Percentiles rank a stretch among this genome's conserved stretches.
These are phyloP conservation scores for Sugiyamaella americana DNA, from an alignment of 805 yeast species.

Conservation along the genomic window DNA sequence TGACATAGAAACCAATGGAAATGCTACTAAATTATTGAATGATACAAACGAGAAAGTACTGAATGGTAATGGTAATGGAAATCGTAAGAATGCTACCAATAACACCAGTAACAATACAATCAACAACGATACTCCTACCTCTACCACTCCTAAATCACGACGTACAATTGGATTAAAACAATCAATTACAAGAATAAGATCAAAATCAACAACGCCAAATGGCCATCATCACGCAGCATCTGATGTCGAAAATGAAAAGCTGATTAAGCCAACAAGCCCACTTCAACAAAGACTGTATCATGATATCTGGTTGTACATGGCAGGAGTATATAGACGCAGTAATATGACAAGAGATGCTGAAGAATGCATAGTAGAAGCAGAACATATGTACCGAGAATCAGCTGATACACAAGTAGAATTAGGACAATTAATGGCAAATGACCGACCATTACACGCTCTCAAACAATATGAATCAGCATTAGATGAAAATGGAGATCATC, in stretches of 20 bases:
- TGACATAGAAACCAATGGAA: conserved; percentile 3
- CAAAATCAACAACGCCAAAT: not conserved
- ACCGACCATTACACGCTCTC: conserved; percentile 45
- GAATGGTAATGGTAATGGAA: not conserved
- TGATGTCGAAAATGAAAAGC: conserved; percentile 1
- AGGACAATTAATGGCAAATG: conserved; percentile 40
- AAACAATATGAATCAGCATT: conserved; percentile 61
- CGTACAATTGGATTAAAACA: not conserved
- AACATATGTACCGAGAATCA: conserved; percentile 40
- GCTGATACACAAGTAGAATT: conserved; percentile 45
- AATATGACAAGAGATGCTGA: conserved; percentile 55
- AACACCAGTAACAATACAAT: too few relatives aligned
- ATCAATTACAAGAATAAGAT: not conserved
- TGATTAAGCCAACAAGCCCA: not conserved
- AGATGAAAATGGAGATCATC: conserved; percentile 43
- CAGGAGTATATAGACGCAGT: conserved; percentile 54
- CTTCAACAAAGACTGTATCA: conserved; percentile 16
- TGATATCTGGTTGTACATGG: conserved; percentile 67
- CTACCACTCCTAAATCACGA: not conserved
- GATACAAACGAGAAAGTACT: not conserved
- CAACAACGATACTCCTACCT: too few relatives aligned
- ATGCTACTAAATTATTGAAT: not conserved
- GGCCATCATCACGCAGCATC: not conserved
- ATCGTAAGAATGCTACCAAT: not conserved
- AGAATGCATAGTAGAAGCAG: conserved; percentile 69